Evolutionary conservation across 2,329 filamentous ascomycete species (phyloP), one percentile per base, ranked within the genome.

Genomic region (Cryphonectria radicalis): DNA sequence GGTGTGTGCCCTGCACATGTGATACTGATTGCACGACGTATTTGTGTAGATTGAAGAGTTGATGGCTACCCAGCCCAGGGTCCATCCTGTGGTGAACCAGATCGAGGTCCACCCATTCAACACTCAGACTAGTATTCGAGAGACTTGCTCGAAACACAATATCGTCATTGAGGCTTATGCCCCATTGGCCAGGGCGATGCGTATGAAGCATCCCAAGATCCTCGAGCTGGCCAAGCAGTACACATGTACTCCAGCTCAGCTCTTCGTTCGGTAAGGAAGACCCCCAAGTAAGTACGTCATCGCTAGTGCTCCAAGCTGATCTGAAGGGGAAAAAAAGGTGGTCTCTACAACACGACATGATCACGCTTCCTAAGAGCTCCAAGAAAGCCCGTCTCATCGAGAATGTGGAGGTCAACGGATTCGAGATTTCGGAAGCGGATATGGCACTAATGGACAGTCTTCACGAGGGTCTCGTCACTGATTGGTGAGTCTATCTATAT

Each of bases 91-190:
- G 1, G 88, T 95, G 66, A 95, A 95, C 77, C 93, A 96, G 81
- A 91, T 95, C 76, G 92, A 95, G 79, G 87, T 95, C 1, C 92
- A 95, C 73, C 93, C 92, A 0, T 96, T 95, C 86, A 93, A 95
- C 79, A 94, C 92, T 1, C 88, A 91, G 67, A 85, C 84, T 0
- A 84, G 86, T 53, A 94, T 96, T 73, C 87, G 89, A 0, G 84
- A 86, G 17, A 90, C 89, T 75, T 93, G 93, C 77, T 84, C 88
- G 70, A 82, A 88, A 72, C 83, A 95, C 74, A 82, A 84, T 53
- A 94, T 96, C 70, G 82, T 91, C 0, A 86, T 96, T 1, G 90
- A 96, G 80, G 93, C 93, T 0, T 97, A 96, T 75, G 92, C 92
- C 8, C 93, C 93, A 7, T 86, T 96, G 3, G 93, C 90, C 3